Conservation (phyloP, 2,329 filamentous ascomycete species). For the Aspergillus sojae region DNA sequence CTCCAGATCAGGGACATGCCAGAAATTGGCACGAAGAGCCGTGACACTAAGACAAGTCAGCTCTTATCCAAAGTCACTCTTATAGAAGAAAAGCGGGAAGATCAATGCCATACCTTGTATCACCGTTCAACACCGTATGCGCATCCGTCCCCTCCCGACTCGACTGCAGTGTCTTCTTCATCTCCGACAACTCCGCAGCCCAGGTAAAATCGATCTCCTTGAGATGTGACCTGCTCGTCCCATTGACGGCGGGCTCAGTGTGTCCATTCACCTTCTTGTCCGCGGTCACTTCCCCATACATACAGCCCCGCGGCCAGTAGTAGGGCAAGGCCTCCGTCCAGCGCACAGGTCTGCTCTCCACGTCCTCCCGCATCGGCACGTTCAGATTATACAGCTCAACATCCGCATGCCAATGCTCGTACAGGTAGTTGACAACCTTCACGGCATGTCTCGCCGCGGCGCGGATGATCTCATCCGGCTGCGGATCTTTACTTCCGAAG, state of each 20-base stretch:
- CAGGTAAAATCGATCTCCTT: conserved; percentile 86
- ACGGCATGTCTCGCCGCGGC: conserved; percentile 73
- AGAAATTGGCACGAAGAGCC: conserved; percentile 85
- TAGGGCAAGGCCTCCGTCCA: conserved; percentile 85
- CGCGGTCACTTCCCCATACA: conserved; percentile 71
- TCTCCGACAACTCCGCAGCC: conserved; percentile 80
- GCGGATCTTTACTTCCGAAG: conserved; percentile 80
- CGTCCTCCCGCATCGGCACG: conserved; percentile 74
- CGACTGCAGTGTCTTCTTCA: conserved; percentile 78
- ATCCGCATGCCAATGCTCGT: conserved; percentile 68
- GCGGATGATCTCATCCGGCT: conserved; percentile 73
- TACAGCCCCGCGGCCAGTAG: conserved; percentile 75
- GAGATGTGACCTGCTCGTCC: conserved; percentile 45
- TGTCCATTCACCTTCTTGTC: conserved; percentile 34
- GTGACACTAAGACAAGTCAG: conserved; percentile 66
- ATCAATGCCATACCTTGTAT: conserved; percentile 66
- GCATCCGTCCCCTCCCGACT: conserved; percentile 81
- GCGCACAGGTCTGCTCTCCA: conserved; percentile 68
- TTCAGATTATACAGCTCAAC: conserved; percentile 86
- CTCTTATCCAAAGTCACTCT: neutral
- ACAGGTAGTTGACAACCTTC: conserved; percentile 73
- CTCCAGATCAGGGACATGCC: conserved; percentile 68
- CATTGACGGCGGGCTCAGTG: conserved; percentile 10
- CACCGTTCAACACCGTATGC: conserved; percentile 81
- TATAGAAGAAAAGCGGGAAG: neutral